Conservation (phyloP, 805 yeast genomes). For the Jamesozyma piceae region DNA sequence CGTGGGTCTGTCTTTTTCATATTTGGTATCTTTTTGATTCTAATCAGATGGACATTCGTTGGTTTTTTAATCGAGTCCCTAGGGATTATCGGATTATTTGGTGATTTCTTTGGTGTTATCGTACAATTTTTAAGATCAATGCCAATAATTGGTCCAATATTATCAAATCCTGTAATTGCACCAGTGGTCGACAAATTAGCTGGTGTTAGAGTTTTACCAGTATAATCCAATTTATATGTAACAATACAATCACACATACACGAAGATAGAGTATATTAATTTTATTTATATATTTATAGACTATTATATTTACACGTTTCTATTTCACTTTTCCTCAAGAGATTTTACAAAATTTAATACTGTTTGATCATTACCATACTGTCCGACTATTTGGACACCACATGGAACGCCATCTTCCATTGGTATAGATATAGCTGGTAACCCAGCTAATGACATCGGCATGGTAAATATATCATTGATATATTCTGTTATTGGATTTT, state of each 20-base stretch:
- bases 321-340: neutral
- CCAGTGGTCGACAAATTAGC: slow-evolving; percentile 61
- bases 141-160: slow-evolving; percentile 78
- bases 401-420: slow-evolving; percentile 27
- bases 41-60: slow-evolving; percentile 64
- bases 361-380: slow-evolving; percentile 67
- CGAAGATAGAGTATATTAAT: neutral
- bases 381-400: slow-evolving; percentile 80
- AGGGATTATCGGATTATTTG: slow-evolving; percentile 87
- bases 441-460: slow-evolving; percentile 85
- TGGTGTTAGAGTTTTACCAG: slow-evolving; percentile 60
- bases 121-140: slow-evolving; percentile 77
- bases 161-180: slow-evolving; percentile 73
- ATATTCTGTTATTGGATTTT: slow-evolving; percentile 47
- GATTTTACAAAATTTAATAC: slow-evolving; percentile 38
- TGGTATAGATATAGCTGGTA: slow-evolving; percentile 81
- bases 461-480: slow-evolving; percentile 78
- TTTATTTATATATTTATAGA: neutral
- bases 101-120: slow-evolving; percentile 86
- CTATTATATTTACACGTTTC: neutral
- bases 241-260: neutral
- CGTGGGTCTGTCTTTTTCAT: slow-evolving; percentile 78
- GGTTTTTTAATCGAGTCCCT: slow-evolving; percentile 80
- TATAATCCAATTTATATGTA: slow-evolving; percentile 27
- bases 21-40: slow-evolving; percentile 65